These are phyloP conservation scores for Quercus aquifolioides DNA, from an alignment of 306 rosid species.

Conservation along the genomic window DNA sequence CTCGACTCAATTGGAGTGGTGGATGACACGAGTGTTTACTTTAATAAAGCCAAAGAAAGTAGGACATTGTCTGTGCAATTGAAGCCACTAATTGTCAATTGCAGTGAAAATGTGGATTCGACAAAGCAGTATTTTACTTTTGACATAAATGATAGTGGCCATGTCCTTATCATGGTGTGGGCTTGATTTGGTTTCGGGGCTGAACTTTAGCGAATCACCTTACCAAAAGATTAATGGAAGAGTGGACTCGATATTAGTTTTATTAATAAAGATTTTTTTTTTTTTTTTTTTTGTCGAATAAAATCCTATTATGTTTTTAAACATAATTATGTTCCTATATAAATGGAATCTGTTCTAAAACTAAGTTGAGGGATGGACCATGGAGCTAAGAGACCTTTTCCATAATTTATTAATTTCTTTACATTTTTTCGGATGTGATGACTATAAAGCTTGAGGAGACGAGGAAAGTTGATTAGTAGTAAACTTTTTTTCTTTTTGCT, in stretches of 20 bases:
- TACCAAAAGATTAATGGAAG: neutral
- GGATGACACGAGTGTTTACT: neutral
- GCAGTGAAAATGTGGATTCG: neutral
- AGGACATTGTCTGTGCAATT: neutral
- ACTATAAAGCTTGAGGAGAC: neutral
- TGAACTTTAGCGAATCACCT: neutral
- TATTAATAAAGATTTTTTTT: too few species aligned
- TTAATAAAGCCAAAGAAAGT: neutral
- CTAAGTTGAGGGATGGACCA: neutral
- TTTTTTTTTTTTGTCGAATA: too few species aligned
- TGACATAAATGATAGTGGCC: neutral
- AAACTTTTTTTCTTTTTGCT: neutral
- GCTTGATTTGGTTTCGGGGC: neutral
- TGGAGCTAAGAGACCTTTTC: neutral
- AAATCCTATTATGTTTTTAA: neutral
- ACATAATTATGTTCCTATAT: neutral
- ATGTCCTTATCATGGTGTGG: neutral
- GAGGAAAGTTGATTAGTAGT: neutral
- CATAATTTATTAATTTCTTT: neutral
- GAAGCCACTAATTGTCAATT: neutral
- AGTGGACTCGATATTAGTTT: too few species aligned
- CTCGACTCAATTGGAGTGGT: neutral
- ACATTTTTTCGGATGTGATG: neutral
- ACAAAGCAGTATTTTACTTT: neutral
- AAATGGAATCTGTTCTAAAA: conserved; percentile 9